A percentile compares a stretch with the other conserved stretches of the same genome.
phyloP scores from a whole-genome alignment of 2,329 filamentous ascomycete species.

The Pseudofabraea citricarpa region DNA sequence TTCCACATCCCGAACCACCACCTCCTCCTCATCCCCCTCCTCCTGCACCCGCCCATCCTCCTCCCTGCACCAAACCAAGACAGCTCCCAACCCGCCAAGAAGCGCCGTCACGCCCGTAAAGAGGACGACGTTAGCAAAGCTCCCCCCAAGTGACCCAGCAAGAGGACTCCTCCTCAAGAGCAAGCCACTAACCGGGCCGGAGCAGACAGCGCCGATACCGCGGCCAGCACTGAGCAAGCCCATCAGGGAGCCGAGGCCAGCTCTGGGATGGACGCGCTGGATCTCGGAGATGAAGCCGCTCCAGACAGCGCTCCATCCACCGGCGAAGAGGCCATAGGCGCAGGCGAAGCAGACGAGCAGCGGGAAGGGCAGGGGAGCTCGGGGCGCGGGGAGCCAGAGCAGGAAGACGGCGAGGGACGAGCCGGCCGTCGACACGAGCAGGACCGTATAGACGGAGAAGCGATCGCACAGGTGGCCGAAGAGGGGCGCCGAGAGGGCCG shows the following conservation, averaged over 20 bases:
- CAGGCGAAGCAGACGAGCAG: constrained; percentile 45
- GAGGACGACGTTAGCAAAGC: no score
- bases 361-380: constrained; percentile 30
- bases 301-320: constrained; percentile 48
- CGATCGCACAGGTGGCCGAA: constrained; percentile 36
- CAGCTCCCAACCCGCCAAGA: no score
- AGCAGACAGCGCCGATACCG: constrained; percentile 56
- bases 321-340: constrained; percentile 52
- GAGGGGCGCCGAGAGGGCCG: constrained; percentile 38
- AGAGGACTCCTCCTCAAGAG: constrained; percentile 43
- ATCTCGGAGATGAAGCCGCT: constrained; percentile 26
- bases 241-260: constrained; percentile 27
- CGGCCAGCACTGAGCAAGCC: constrained; percentile 52
- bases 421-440: constrained; percentile 43
- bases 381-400: constrained; percentile 33
- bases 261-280: constrained; percentile 5
- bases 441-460: constrained; percentile 36
- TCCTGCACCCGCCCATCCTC: no score
- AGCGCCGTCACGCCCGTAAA: no score
- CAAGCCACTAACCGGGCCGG: constrained; percentile 50
- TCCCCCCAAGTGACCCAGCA: no score
- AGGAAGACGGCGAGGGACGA: constrained; percentile 45
- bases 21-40: no score
- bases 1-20: no score
- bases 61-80: no score